Evolutionary conservation across 1,284 basidiomycete species (phyloP).

Genomic region (Veloporphyrellus conicus): DNA sequence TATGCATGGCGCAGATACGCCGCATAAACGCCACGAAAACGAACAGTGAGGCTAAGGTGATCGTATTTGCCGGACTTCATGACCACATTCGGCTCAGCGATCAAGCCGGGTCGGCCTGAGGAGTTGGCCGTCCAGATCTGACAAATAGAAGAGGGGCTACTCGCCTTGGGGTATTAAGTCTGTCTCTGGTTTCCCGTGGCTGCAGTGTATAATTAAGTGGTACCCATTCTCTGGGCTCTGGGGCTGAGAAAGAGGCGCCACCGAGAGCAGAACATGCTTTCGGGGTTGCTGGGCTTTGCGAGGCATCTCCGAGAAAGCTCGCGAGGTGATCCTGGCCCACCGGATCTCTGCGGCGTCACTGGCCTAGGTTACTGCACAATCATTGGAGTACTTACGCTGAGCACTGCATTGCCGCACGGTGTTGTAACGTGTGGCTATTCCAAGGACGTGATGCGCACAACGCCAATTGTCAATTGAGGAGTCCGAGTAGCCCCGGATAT

Average conservation of each 20-base stretch:
- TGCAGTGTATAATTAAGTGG: slow-evolving; percentile 1
- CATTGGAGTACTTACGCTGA: too few species aligned
- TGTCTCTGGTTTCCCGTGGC: background rate
- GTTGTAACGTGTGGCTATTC: too few species aligned
- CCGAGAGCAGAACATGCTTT: background rate
- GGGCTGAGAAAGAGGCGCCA: slow-evolving; percentile 1
- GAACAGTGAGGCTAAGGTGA: background rate
- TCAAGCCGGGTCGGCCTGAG: background rate
- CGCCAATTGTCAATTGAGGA: too few species aligned
- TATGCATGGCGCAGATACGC: background rate
- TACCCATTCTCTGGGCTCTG: background rate
- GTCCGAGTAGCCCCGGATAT: too few species aligned
- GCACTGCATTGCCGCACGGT: too few species aligned
- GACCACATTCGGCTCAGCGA: background rate
- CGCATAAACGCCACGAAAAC: slow-evolving; percentile 24
- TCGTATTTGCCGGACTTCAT: background rate
- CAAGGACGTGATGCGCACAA: too few species aligned
- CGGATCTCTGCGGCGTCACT: too few species aligned
- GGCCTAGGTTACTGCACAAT: too few species aligned
- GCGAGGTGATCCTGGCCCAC: too few species aligned
- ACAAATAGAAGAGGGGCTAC: background rate
- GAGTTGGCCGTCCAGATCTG: slow-evolving; percentile 8
- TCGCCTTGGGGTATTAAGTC: background rate
- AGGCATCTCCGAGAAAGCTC: too few species aligned
- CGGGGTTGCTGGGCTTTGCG: too few species aligned